A percentile compares a stretch with the other conserved stretches of the same genome.
phyloP scores from a whole-genome alignment of 768 basidiomycete genomes.

The Amanita rubescens region DNA sequence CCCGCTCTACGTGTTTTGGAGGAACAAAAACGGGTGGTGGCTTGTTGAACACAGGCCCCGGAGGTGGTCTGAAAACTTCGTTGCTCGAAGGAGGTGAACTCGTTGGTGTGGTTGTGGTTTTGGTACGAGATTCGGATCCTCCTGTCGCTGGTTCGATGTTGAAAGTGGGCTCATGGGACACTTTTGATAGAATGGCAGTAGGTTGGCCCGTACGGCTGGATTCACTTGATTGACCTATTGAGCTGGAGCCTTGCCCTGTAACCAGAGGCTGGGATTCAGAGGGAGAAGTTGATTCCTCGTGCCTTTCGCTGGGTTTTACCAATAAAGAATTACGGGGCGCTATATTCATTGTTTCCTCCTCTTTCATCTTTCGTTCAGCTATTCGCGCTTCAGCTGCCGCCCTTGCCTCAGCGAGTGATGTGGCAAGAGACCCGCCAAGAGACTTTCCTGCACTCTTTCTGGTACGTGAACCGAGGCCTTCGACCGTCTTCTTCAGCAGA shows the following conservation, averaged over 20 bases:
- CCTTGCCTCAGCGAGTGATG: constrained; percentile 61
- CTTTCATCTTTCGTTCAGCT: constrained; percentile 52
- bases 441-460: constrained; percentile 59
- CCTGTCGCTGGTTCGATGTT: background rate
- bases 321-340: background rate
- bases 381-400: constrained; percentile 63
- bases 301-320: background rate
- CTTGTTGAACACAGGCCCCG: constrained; percentile 55
- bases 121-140: constrained; percentile 24
- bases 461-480: constrained; percentile 51
- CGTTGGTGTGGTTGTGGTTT: constrained; percentile 49
- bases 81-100: constrained; percentile 43
- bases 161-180: background rate
- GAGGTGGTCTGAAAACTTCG: constrained; percentile 24
- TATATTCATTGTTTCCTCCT: constrained; percentile 27
- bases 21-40: constrained; percentile 45
- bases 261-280: background rate
- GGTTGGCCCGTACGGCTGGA: background rate
- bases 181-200: background rate
- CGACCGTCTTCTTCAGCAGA: constrained; percentile 64
- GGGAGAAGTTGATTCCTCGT: background rate
- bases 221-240: background rate
- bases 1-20: constrained; percentile 19
- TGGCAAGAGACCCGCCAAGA: constrained; percentile 47
- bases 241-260: background rate